Percentiles rank a stretch among this genome's conserved stretches.
phyloP scores from a whole-genome alignment of 371 early-diverging fungal genomes.

The Rhizopus delemar region DNA sequence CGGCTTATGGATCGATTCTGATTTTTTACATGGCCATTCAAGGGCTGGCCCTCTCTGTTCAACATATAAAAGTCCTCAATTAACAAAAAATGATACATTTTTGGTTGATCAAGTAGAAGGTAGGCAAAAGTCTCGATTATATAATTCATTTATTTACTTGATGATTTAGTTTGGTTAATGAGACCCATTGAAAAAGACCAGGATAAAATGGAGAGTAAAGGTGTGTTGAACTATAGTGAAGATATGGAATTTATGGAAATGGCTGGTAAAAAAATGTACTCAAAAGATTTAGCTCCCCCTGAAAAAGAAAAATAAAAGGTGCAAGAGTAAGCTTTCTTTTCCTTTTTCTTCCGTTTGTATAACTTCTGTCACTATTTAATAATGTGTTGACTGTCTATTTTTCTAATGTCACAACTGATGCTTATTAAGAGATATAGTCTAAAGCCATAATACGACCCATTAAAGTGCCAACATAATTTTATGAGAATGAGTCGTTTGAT shows the following conservation, averaged over 20 bases:
- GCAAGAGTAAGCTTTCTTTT: neutral
- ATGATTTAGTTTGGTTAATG: conserved; percentile 66
- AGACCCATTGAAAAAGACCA: conserved; percentile 62
- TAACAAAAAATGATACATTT: conserved; percentile 64
- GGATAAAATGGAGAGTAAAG: conserved; percentile 47
- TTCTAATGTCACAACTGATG: too few relatives aligned
- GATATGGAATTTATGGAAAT: conserved; percentile 85
- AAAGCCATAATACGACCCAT: too few relatives aligned
- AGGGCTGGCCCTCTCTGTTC: conserved; percentile 70
- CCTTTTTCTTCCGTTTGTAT: too few relatives aligned
- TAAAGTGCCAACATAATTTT: too few relatives aligned
- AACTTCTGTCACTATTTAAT: too few relatives aligned
- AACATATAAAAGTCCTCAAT: conserved; percentile 65
- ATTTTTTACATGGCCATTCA: conserved; percentile 75
- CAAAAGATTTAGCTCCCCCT: conserved; percentile 61
- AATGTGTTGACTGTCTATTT: too few relatives aligned
- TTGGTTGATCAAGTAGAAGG: conserved; percentile 73
- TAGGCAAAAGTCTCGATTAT: conserved; percentile 21
- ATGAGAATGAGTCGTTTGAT: too few relatives aligned
- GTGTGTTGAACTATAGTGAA: conserved; percentile 69
- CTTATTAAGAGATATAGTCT: too few relatives aligned
- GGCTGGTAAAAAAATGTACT: conserved; percentile 81
- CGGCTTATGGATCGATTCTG: conserved; percentile 76
- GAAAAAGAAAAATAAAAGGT: conserved; percentile 13
- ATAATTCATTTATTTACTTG: neutral